Base-by-base conservation (phyloP, 805 yeast species). In the Sugiyamaella smithiae region DNA sequence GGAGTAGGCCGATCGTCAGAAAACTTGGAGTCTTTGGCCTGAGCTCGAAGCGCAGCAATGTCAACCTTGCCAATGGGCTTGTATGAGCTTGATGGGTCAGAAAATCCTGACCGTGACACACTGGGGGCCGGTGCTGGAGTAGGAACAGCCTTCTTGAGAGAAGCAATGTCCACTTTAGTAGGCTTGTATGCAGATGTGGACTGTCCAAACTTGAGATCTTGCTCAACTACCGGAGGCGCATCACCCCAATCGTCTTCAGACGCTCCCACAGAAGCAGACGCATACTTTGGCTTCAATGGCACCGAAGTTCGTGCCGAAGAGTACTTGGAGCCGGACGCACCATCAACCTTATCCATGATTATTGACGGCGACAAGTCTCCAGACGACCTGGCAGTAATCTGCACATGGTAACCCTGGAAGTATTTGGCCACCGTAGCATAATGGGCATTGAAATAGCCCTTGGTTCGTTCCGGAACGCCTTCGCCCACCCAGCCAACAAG, bases 291-390 rank as follows among this genome's bases (percentile, higher is more conserved):
- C 47, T 62, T 65, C 24, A 68, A 48, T 19, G 58, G 53, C 22
- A 59, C 58, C 16, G 72, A 65, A 16, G 54, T 16, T 9, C 52
- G 32, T 31, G 35, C 62, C 54, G 59, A 60, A 48, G 93, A 83
- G 70, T 93, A 93, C 63, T 96, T 82, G 14, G 99, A 96, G 60
- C 99, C 99, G 1, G 98, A 86, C 28, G 98, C 97, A 57, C 88
- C 85, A 55, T 87, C 82, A 43, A 93, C 82, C 55, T 88, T 82
- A 38, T 80, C 74, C 57, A 88, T 66, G 50, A 93, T 77, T 51
- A 85, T 95, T 22, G 75, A 75, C 38, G 85, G 85, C 58, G 88
- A 86, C 64, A 95, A 75, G 66, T 93, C 99, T 62, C 89, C 96
- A 37, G 78, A 73, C 63, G 88, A 95, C 69, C 98, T 82, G n/a